Conservation (phyloP, 192 early-diverging fungal genomes). For the Kickxella alabastrina region DNA sequence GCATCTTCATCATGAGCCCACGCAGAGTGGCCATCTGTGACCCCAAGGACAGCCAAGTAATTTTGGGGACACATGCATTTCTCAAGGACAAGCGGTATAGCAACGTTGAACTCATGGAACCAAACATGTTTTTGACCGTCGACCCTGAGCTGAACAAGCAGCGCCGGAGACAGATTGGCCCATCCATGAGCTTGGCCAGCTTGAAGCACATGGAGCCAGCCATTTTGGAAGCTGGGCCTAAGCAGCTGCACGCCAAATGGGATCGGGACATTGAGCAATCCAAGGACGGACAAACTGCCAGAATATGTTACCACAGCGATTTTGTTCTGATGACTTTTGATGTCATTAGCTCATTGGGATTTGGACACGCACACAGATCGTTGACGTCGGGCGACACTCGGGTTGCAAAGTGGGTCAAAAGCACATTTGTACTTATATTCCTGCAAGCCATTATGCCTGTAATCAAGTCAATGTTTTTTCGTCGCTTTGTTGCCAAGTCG, state of each 20-base stretch:
- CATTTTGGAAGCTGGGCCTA: constrained; percentile 21
- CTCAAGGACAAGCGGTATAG: too few species aligned
- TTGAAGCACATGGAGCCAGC: too few species aligned
- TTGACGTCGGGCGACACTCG: too few species aligned
- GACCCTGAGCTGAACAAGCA: constrained; percentile 23
- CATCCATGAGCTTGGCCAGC: constrained; percentile 17
- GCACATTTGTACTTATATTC: constrained; percentile 25
- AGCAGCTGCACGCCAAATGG: constrained; percentile 34
- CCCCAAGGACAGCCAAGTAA: too few species aligned
- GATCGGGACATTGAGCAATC: constrained; percentile 11
- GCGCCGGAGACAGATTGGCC: constrained; percentile 34
- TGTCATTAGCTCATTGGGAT: constrained; percentile 33
- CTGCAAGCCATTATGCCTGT: constrained; percentile 20
- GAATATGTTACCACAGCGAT: constrained; percentile 28
- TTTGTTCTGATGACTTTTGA: constrained; percentile 40
- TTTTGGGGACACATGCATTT: too few species aligned
- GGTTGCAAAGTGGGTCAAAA: constrained; percentile 31
- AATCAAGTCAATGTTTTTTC: constrained; percentile 14
- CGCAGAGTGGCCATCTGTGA: constrained; percentile 27
- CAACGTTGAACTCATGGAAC: too few species aligned
- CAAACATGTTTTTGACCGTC: too few species aligned
- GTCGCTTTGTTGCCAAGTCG: constrained; percentile 4
- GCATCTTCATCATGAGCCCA: constrained; percentile 34
- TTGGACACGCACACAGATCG: constrained; percentile 28
- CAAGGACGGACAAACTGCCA: background rate